Base-by-base conservation (phyloP, 805 yeast genomes). In the Sugiyamaella chiloensis region DNA sequence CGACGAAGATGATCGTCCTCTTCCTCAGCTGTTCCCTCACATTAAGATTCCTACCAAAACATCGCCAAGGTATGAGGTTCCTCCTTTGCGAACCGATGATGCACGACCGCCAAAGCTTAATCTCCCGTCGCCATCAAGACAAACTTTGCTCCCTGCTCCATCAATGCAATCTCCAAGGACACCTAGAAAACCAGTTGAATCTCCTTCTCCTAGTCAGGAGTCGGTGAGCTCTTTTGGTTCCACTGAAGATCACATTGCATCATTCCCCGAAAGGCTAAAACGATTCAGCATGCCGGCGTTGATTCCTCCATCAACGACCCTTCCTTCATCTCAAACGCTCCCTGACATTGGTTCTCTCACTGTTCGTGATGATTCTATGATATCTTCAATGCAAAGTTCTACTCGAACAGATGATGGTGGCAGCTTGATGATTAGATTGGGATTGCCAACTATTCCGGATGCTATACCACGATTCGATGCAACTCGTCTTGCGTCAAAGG, bases 391-490 rank as follows among this genome's bases (percentile, higher is more conserved):
- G 36, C 34, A 48, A 1, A 52, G 56, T 47, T 53, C 57, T 2
- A 42, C 50, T 17, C 35, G 46, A 12, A 49, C 54, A 6, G 34
- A 36, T 4, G 53, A 44, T 9, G 58, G 54, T 36, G 37, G 21
- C 4, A 39, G 47, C 31, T 44, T 55, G 29, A 52, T 57, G 58
- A 16, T 39, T 4, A 42, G 46, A 21, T 51, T 57, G 20, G 51
- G 54, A 5, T 48, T 58, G 7, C 61, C 61, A 7, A 9, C 45
- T 2, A 58, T 58, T 20, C 61, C 61, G 9, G 56, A 47, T 24
- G 44, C 46, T 14, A 36, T 35, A 8, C 44, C 42, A 3, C 7
- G 20, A n/a, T 53, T 58, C 29, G 55, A 55, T 8, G 48, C 59
- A 2, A 9, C 44, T 4, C 47, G 42, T 37, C 54, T 58, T 12